Conservation (phyloP, 768 basidiomycete species). For the Panaeolus cyanescens region DNA sequence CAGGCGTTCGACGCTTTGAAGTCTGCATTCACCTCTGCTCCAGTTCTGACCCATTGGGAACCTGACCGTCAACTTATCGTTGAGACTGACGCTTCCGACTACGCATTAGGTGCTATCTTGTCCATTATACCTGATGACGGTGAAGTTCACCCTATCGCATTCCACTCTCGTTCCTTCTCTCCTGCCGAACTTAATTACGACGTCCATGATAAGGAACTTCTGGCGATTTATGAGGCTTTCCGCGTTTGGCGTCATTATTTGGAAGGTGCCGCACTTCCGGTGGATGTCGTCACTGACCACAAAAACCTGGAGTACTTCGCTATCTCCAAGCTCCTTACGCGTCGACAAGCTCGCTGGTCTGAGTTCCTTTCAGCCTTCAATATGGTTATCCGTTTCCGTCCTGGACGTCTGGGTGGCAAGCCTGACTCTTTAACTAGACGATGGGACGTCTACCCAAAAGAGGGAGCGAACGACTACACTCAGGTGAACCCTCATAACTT, state of each 20-base stretch:
- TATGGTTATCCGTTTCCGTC: constrained; percentile 29
- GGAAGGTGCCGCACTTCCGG: background rate
- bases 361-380: constrained; percentile 33
- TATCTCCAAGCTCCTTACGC: constrained; percentile 36
- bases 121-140: background rate
- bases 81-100: background rate
- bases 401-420: constrained; percentile 20
- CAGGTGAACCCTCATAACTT: too few relatives aligned
- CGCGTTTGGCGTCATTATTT: constrained; percentile 29
- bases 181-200: constrained; percentile 29
- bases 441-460: too few relatives aligned
- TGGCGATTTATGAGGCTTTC: constrained; percentile 36
- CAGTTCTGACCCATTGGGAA: too few relatives aligned
- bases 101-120: background rate
- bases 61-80: too few relatives aligned
- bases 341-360: constrained; percentile 46
- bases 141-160: background rate
- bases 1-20: too few relatives aligned
- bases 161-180: background rate
- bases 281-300: constrained; percentile 37
- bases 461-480: too few relatives aligned
- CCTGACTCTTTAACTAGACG: constrained; percentile 26
- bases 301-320: constrained; percentile 45
- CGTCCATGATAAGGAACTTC: constrained; percentile 38
- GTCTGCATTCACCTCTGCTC: too few relatives aligned